phyloP scores from a whole-genome alignment of 208 protist genomes.

The Crithidia thermophila region DNA sequence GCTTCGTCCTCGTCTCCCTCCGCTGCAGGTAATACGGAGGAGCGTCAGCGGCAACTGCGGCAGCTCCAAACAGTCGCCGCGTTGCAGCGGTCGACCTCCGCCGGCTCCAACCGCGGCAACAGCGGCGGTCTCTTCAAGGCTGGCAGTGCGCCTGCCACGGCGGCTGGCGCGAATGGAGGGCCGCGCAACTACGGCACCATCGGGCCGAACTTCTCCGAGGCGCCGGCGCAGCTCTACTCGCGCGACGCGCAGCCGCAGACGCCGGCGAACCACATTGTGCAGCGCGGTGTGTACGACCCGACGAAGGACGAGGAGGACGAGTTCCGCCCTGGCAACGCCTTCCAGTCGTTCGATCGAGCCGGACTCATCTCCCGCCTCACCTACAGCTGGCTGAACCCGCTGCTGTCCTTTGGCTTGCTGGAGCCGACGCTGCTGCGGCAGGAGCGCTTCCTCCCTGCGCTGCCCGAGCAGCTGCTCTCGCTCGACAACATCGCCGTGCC shows the following conservation, averaged over 20 bases:
- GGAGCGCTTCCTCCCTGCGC: slow-evolving; percentile 63
- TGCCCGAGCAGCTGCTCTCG: slow-evolving; percentile 50
- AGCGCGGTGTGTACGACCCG: slow-evolving; percentile 45
- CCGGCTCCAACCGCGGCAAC: not conserved
- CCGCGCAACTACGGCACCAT: slow-evolving; percentile 23
- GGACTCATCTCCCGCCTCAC: slow-evolving; percentile 41
- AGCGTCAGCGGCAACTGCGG: not conserved
- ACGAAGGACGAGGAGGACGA: slow-evolving; percentile 54
- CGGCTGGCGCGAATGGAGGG: not conserved
- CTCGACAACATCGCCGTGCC: slow-evolving; percentile 50
- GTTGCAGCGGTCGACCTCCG: not conserved
- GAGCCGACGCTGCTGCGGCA: slow-evolving; percentile 61
- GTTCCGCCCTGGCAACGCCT: slow-evolving; percentile 70
- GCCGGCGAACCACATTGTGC: slow-evolving; percentile 26
- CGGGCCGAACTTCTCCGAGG: slow-evolving; percentile 23
- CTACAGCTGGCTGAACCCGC: slow-evolving; percentile 68
- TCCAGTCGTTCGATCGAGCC: slow-evolving; percentile 54
- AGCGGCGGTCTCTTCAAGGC: not conserved
- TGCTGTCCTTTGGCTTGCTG: slow-evolving; percentile 57
- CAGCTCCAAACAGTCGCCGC: not conserved
- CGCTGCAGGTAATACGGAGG: too few species aligned
- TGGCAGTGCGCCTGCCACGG: too few species aligned
- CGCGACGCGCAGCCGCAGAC: slow-evolving; percentile 3
- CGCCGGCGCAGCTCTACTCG: slow-evolving; percentile 17
- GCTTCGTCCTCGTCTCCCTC: too few species aligned